Evolutionary conservation across 1,139 yeast genomes (phyloP).

Genomic region (Protomyces arabidopsidicola): DNA sequence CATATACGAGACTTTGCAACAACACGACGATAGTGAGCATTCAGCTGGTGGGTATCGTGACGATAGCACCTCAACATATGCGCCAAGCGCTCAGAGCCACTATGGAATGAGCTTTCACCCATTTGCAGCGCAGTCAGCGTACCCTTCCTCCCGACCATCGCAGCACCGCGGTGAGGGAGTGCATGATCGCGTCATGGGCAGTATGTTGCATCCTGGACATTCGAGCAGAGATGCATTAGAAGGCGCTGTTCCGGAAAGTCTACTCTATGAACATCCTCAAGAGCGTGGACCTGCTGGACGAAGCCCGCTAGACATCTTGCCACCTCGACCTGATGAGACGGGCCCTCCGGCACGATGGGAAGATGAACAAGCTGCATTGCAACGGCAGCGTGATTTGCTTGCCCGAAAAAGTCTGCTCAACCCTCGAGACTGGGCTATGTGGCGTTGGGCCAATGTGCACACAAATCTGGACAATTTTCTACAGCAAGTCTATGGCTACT

Average conservation of each 20-base stretch:
- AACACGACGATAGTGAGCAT: slow-evolving; percentile 11
- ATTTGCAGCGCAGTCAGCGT: slow-evolving; percentile 2
- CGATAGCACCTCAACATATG: slow-evolving; percentile 10
- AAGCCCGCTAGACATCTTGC: not conserved
- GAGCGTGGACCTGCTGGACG: not conserved
- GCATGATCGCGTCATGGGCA: not conserved
- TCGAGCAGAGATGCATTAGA: not conserved
- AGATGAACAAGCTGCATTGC: not conserved
- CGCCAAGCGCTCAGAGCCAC: slow-evolving; percentile 18
- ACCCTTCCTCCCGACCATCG: not conserved
- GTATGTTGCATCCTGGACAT: not conserved
- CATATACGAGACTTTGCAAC: slow-evolving; percentile 18
- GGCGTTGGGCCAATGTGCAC: slow-evolving; percentile 95
- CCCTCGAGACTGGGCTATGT: slow-evolving; percentile 76
- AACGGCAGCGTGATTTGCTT: not conserved
- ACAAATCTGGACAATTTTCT: slow-evolving; percentile 74
- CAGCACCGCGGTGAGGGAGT: not conserved
- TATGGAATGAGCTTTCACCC: slow-evolving; percentile 25
- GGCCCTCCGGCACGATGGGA: not conserved
- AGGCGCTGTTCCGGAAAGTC: slow-evolving; percentile 4
- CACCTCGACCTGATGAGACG: slow-evolving; percentile 14
- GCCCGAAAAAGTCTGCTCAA: not conserved
- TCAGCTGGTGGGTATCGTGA: slow-evolving; percentile 18
- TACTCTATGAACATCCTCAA: slow-evolving; percentile 2
- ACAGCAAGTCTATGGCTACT: slow-evolving; percentile 76